Percentiles rank a stretch among this genome's conserved stretches.
phyloP scores from a whole-genome alignment of 352 stramenopile genomes.

The Globisporangium rhizosaccharum region DNA sequence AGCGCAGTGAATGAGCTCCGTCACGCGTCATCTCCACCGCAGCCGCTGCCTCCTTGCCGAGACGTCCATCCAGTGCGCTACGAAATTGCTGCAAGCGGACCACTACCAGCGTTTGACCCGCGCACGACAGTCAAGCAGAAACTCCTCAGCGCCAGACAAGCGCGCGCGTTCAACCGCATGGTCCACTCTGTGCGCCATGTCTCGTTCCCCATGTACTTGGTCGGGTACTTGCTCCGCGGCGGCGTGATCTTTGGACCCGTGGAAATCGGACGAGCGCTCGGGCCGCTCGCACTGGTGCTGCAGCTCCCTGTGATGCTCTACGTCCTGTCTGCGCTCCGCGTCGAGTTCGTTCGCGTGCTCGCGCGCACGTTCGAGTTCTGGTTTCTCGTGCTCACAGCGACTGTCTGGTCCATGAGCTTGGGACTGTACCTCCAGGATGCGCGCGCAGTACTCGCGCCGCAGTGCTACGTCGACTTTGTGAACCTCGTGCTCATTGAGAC shows the following conservation, averaged over 20 bases:
- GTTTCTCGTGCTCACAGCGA: conserved; percentile 4
- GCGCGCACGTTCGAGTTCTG: conserved; percentile 12
- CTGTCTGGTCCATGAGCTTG: conserved; percentile 6
- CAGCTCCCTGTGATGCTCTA: conserved; percentile 6
- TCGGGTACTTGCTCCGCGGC: conserved; percentile 4
- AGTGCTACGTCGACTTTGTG: conserved; percentile 12
- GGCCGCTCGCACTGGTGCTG: conserved; percentile 3
- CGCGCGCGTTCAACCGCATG: conserved; percentile 1
- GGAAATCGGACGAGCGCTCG: not conserved
- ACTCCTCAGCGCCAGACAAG: not conserved
- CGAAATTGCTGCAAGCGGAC: conserved; percentile 7
- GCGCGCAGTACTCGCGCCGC: conserved; percentile 2
- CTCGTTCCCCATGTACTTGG: conserved; percentile 5
- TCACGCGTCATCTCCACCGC: too few species aligned
- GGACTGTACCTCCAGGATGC: conserved; percentile 6
- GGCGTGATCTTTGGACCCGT: conserved; percentile 3
- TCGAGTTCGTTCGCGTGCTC: conserved; percentile 11
- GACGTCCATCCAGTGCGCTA: not conserved
- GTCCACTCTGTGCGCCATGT: not conserved
- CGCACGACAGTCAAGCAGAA: conserved; percentile 4
- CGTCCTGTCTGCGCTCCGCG: conserved; percentile 9
- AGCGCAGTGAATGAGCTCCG: too few species aligned
- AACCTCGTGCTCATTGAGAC: conserved; percentile 14
- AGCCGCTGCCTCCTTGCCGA: too few species aligned
- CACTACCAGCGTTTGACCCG: conserved; percentile 2